Percentiles rank a stretch among this genome's conserved stretches.
These are phyloP conservation scores for Aspergillus pseudoterreus DNA, from an alignment of 2,329 filamentous ascomycete species.

Conservation along the genomic window DNA sequence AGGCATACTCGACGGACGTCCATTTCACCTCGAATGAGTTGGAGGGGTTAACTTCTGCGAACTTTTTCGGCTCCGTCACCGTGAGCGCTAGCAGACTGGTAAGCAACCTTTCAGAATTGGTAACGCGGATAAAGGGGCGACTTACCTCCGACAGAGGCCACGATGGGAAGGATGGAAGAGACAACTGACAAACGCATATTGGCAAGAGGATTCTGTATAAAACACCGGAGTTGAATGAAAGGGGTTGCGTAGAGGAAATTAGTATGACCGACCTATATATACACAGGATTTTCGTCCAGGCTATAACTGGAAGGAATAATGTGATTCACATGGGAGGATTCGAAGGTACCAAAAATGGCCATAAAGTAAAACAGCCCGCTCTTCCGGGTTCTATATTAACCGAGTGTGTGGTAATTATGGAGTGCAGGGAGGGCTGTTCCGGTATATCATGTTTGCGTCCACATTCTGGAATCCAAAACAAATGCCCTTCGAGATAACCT, in stretches of 20 bases:
- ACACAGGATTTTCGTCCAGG: background rate
- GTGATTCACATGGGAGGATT: background rate
- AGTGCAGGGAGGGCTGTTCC: background rate
- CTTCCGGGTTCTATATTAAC: background rate
- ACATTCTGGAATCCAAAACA: background rate
- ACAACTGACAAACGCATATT: conserved; percentile 27
- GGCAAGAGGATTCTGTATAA: conserved; percentile 2
- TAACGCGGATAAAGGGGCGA: background rate
- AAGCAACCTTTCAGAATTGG: background rate
- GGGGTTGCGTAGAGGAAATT: background rate
- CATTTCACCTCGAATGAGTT: conserved; percentile 37
- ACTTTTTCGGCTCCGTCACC: conserved; percentile 33
- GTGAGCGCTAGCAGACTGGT: conserved; percentile 24
- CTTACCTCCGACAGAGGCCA: conserved; percentile 26
- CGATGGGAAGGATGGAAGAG: conserved; percentile 23
- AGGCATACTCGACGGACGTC: conserved; percentile 31
- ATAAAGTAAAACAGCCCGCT: background rate
- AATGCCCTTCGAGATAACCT: background rate
- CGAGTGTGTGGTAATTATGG: background rate
- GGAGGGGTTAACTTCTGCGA: conserved; percentile 29
- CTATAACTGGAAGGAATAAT: background rate
- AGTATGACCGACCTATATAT: background rate
- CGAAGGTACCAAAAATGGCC: background rate
- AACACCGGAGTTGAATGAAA: background rate
- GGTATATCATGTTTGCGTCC: background rate